Base-by-base conservation (phyloP, 2,329 filamentous ascomycete genomes). In the Akanthomyces uredinophilus region DNA sequence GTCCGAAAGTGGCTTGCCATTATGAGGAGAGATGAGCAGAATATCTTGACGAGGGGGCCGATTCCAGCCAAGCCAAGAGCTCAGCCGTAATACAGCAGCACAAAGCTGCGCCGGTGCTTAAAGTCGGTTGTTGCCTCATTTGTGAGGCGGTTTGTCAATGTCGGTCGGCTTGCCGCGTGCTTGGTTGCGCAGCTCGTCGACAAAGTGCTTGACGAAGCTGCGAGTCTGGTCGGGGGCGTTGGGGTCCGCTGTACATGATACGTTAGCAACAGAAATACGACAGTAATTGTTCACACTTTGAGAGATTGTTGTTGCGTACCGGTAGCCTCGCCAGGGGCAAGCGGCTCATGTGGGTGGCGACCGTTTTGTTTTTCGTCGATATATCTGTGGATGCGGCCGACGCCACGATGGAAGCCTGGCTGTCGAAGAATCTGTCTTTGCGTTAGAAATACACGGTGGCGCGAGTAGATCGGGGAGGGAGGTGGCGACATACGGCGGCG, bases 281-380 rank as follows among this genome's bases (percentile, higher is more conserved):
- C 32, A 24, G 6, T 8, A 11, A 35, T 35, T 10, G 7, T 35
- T 35, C 32, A 37, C 6, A 46, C n/a, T 27, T 6, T 14, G 16
- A 6, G 3, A 27, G 7, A 29, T 41, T 8, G 4, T 11, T 29
- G 37, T 16, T n/a, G 20, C 70, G 5, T 71, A 80, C 79, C 77
- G 37, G 81, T 83, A 2, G 82, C 82, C 67, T 85, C 79, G 50
- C 82, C 83, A 1, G 75, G 80, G 0, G 76, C 75, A 11, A 84
- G 64, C 7, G 82, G 82, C 56, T 83, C 79, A 65, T 78, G 73
- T 0, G 82, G 81, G 59, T 81, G 74, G 27, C 79, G 77, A 11
- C 82, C 82, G 64, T 84, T 65, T 50, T 76, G 75, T 20, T 72
- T 69, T 64, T 84, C 80, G 66, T 85, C 71, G 43, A 85, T 76